A percentile compares a stretch with the other conserved stretches of the same genome.
phyloP scores from a whole-genome alignment of 305 asterid species.

The Fraxinus paxiana region DNA sequence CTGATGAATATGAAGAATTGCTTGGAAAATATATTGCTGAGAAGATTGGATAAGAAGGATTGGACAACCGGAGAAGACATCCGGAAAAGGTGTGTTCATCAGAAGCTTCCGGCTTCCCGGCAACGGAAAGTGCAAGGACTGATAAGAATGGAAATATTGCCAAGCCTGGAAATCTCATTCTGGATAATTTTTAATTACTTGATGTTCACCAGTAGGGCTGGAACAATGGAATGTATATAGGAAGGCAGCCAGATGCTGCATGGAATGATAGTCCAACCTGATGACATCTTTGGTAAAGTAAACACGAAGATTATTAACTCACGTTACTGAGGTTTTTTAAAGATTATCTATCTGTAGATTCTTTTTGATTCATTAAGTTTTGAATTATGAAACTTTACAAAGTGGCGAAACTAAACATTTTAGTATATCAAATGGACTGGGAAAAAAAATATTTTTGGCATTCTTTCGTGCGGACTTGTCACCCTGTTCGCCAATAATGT shows the following conservation, averaged over 20 bases:
- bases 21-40: conserved; percentile 28
- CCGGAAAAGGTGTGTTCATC: conserved; percentile 27
- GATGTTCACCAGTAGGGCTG: neutral
- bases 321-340: neutral
- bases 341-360: neutral
- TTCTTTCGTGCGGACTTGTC: neutral
- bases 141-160: conserved; percentile 18
- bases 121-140: conserved; percentile 19
- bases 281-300: neutral
- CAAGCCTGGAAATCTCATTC: conserved; percentile 20
- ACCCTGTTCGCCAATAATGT: neutral
- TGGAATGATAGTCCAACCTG: neutral
- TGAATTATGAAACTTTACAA: neutral
- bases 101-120: conserved; percentile 23
- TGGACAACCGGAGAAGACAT: conserved; percentile 31
- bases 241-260: neutral
- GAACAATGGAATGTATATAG: neutral
- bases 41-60: conserved; percentile 29
- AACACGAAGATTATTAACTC: neutral
- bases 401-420: neutral
- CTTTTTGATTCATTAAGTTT: neutral
- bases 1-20: conserved; percentile 34
- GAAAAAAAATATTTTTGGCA: neutral
- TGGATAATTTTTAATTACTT: neutral
- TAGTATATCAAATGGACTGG: neutral